phyloP scores from a whole-genome alignment of 2,329 filamentous ascomycete genomes.

The Colletotrichum caudatum region DNA sequence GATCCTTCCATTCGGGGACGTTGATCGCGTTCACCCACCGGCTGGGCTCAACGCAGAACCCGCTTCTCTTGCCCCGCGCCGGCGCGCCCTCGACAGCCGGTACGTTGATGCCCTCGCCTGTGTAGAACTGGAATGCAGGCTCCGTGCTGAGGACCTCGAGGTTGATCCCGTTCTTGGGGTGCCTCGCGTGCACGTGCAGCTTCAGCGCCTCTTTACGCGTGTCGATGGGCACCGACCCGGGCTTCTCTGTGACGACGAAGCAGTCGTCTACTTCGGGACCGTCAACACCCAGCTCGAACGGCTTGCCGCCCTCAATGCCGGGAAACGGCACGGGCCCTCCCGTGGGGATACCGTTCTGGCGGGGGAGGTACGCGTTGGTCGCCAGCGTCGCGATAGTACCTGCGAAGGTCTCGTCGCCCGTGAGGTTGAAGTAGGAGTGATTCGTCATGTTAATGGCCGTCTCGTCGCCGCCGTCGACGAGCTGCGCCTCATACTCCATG shows the following conservation, averaged over 20 bases:
- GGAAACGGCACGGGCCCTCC: constrained; percentile 73
- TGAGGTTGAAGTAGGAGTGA: constrained; percentile 84
- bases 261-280: constrained; percentile 89
- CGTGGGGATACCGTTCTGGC: constrained; percentile 82
- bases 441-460: constrained; percentile 95
- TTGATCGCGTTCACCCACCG: constrained; percentile 92
- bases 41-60: constrained; percentile 93
- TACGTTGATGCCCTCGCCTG: constrained; percentile 85
- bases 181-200: constrained; percentile 77
- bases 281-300: constrained; percentile 78
- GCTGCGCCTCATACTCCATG: constrained; percentile 90
- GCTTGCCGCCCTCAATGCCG: constrained; percentile 72
- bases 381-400: constrained; percentile 76
- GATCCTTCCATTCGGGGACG: constrained; percentile 80
- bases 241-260: constrained; percentile 80
- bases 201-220: constrained; percentile 73
- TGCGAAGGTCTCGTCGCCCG: constrained; percentile 63
- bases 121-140: constrained; percentile 97
- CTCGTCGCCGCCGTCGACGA: constrained; percentile 82
- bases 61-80: constrained; percentile 75
- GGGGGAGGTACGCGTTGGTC: constrained; percentile 75
- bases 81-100: constrained; percentile 73
- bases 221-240: constrained; percentile 71
- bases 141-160: constrained; percentile 92
- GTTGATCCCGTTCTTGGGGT: constrained; percentile 80